Evolutionary conservation across 176 grass and related monocot genomes (phyloP), one percentile per base, ranked within the genome.

Genomic region (Lolium multiflorum): DNA sequence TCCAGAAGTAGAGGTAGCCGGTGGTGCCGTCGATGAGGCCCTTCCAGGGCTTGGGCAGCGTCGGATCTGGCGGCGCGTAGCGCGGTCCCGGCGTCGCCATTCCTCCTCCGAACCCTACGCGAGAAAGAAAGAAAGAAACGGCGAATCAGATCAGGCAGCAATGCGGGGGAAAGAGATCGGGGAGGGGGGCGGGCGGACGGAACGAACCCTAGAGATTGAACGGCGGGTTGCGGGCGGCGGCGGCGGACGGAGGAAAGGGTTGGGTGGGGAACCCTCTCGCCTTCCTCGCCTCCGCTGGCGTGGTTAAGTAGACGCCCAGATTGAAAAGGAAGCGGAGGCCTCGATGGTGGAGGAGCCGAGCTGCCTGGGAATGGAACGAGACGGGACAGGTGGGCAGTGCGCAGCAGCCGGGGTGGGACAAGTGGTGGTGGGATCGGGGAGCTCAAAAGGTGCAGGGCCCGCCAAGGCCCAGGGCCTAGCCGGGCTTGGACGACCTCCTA

Each of bases 1-100:
- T 98, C 96, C 96, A 98, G 88, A 91, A 98, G 83, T 98, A 98
- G 75, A 95, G 15, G 79, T 91, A 86, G 18, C 93, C 96, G 16
- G 96, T 98, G 83, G 41, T 89, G 51, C 90, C 90, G 69, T 98
- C 96, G 64, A 98, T 87, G 89, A 98, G 90, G 44, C 67, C 93
- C 78, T 58, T 90, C 93, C 96, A 98, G 16, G 96, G 96, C 82
- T 77, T 87, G 14, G 96, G 91, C 22, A 98, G 90, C 18, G 63
- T 94, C 46, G 93, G 93, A 88, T 98, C 96, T 6, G 74, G 24
- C 62, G 90, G 90, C 28, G 96, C 96, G 73, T 96, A 94, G 31
- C 93, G 73, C 16, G 91, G 89, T 3, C 66, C 90, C 16, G 83
- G 14, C 31, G 87, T 64, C 41, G 70, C 70, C 90, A 88, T 81